A percentile compares a stretch with the other conserved stretches of the same genome.
Conservation (phyloP, 2,329 filamentous ascomycete genomes). For the Gaeumannomyces tritici region DNA sequence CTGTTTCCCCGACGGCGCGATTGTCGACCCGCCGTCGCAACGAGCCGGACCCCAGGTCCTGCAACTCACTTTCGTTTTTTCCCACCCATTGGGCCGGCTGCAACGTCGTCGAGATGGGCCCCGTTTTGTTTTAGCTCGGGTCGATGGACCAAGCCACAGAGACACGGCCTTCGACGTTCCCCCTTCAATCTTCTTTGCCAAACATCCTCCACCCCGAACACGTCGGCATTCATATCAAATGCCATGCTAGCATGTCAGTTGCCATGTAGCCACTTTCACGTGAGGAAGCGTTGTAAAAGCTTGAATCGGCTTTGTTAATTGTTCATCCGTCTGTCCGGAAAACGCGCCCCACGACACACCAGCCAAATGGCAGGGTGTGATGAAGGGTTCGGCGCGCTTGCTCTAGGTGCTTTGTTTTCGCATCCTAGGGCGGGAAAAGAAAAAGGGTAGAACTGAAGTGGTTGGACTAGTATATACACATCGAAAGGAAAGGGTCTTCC, state of each 20-base stretch:
- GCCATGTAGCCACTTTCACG: not conserved
- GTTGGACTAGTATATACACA: constrained; percentile 1
- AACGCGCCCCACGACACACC: not conserved
- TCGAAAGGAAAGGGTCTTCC: not conserved
- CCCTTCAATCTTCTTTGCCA: not conserved
- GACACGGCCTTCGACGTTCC: too few relatives aligned
- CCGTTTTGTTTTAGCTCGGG: not conserved
- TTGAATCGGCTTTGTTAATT: not conserved
- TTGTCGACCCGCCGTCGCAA: too few relatives aligned
- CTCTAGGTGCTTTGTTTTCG: not conserved
- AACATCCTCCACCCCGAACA: not conserved
- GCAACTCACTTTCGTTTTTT: not conserved
- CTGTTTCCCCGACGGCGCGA: too few relatives aligned
- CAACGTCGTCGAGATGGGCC: not conserved
- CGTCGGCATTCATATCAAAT: too few relatives aligned
- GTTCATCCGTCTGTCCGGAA: not conserved
- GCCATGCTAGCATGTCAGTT: too few relatives aligned
- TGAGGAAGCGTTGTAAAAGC: not conserved
- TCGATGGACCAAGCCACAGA: not conserved
- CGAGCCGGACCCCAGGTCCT: too few relatives aligned
- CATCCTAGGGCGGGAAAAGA: not conserved
- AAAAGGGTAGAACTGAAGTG: not conserved
- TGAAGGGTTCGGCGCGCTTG: not conserved
- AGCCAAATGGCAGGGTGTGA: not conserved
- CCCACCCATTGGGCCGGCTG: not conserved